phyloP scores from a whole-genome alignment of 2,329 filamentous ascomycete genomes.

The Furcasterigmium sp. region DNA sequence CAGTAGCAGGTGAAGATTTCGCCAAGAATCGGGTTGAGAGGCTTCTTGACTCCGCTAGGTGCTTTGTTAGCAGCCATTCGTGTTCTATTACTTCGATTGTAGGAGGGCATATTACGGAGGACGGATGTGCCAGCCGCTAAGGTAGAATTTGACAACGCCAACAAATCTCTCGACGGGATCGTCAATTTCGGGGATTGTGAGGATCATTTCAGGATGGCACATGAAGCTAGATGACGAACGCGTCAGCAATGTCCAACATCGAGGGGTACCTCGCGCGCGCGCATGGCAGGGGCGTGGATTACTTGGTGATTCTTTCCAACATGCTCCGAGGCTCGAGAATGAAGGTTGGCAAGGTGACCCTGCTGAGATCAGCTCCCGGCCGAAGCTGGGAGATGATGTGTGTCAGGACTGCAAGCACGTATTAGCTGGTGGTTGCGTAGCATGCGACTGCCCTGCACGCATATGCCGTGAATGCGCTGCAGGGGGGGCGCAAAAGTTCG shows the following conservation, averaged over 20 bases:
- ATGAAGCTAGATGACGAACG: slow-evolving; percentile 67
- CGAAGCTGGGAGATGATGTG: slow-evolving; percentile 97
- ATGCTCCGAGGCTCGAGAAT: slow-evolving; percentile 97
- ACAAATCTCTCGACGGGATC: slow-evolving; percentile 88
- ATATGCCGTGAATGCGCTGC: not conserved
- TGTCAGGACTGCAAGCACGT: slow-evolving; percentile 63
- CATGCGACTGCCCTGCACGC: too few relatives aligned
- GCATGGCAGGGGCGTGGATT: slow-evolving; percentile 13
- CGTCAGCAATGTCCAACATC: not conserved
- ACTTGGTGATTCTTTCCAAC: slow-evolving; percentile 99
- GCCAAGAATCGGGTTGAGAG: slow-evolving; percentile 91
- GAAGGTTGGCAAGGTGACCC: slow-evolving; percentile 93
- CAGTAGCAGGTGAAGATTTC: slow-evolving; percentile 95
- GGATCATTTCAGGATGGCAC: slow-evolving; percentile 94
- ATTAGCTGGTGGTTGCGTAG: slow-evolving; percentile 1
- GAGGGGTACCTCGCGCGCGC: not conserved
- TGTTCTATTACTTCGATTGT: slow-evolving; percentile 3
- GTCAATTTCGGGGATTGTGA: slow-evolving; percentile 81
- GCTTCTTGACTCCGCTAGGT: slow-evolving; percentile 95
- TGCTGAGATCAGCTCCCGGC: slow-evolving; percentile 89
- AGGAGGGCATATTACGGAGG: slow-evolving; percentile 64
- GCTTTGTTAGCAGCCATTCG: slow-evolving; percentile 4
- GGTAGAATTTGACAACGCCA: slow-evolving; percentile 94
- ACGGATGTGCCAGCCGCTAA: slow-evolving; percentile 98
- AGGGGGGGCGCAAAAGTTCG: not conserved